Evolutionary conservation across 2,329 filamentous ascomycete species (phyloP).

Genomic region (Tympanopsis confertula): DNA sequence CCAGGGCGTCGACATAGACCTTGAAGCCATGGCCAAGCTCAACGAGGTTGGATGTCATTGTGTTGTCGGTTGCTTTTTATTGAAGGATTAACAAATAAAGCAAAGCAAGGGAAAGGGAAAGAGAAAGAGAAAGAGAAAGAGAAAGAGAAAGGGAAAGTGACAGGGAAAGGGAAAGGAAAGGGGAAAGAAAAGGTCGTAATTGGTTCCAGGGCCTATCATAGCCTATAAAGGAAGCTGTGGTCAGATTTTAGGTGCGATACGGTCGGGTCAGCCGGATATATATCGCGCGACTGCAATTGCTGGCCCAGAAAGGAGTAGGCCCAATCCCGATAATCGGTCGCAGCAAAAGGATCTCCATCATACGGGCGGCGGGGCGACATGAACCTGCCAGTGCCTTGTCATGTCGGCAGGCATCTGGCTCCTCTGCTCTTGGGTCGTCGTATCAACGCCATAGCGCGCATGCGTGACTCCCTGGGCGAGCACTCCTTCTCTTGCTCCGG

Average conservation of each 20-base stretch:
- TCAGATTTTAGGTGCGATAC: not conserved
- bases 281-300: constrained; percentile 4
- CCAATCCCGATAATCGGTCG: constrained; percentile 2
- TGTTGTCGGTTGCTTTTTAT: not conserved
- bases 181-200: not conserved
- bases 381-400: constrained; percentile 21
- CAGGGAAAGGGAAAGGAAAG: too few species aligned
- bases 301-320: constrained; percentile 4
- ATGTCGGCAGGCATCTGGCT: constrained; percentile 23
- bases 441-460: constrained; percentile 23
- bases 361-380: constrained; percentile 10
- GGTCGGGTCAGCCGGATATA: not conserved
- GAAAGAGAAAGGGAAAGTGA: too few species aligned
- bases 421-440: constrained; percentile 10
- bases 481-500: constrained; percentile 30
- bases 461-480: constrained; percentile 33
- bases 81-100: not conserved
- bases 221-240: not conserved
- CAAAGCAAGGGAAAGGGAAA: not conserved
- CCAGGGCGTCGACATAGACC: constrained; percentile 5
- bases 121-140: not conserved
- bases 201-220: not conserved
- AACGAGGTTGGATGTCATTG: too few species aligned
- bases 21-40: constrained; percentile 4
- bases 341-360: constrained; percentile 4